Evolutionary conservation across 208 protist species (phyloP), one percentile per base, ranked within the genome.

Genomic region (Leishmania martiniquensis): DNA sequence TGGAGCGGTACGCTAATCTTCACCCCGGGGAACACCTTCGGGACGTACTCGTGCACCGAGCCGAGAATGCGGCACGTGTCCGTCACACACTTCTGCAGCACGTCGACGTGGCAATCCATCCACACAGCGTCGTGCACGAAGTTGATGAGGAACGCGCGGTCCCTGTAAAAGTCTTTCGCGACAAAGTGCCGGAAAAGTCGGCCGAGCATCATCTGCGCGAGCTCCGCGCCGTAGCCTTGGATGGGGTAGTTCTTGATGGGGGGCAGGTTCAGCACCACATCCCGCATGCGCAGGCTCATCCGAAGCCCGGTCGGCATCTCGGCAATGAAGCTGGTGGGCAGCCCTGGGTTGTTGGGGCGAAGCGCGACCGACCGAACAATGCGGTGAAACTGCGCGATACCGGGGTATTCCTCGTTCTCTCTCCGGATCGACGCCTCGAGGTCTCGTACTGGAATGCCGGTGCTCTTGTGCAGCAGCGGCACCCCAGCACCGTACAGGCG

Each of bases 61-160:
- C 79, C 85, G 32, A 97, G 77, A 54, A 92, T 90, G 65, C 73
- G 69, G 37, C 80, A 84, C n/a, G 91, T 91, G 51, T 95, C 91
- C 10, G 70, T 77, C 13, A 93, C 87, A 34, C 90, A 92, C 83
- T 92, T 71, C 73, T 87, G 67, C 32, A 95, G 83, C 37, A 96
- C 92, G 67, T 92, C 87, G 17, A 93, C 81, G 57, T 97, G 94
- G 75, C 92, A 97, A 77, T 97, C 94, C 12, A 97, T 77, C 94
- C 94, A 97, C 22, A 97, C 85, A 7, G 94, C 95, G 84, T 97
- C 94, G 84, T 97, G 94, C 57, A 97, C 94, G 82, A 96, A 96
- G 77, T 97, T 97, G 74, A 88, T 89, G 49, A 97, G 82, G 72
- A 87, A 89, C 10, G 91, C 94, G 20, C 85, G 83, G 25, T 91